Evolutionary conservation across 2,329 filamentous ascomycete species (phyloP).

Genomic region (Colletotrichum falcatum): DNA sequence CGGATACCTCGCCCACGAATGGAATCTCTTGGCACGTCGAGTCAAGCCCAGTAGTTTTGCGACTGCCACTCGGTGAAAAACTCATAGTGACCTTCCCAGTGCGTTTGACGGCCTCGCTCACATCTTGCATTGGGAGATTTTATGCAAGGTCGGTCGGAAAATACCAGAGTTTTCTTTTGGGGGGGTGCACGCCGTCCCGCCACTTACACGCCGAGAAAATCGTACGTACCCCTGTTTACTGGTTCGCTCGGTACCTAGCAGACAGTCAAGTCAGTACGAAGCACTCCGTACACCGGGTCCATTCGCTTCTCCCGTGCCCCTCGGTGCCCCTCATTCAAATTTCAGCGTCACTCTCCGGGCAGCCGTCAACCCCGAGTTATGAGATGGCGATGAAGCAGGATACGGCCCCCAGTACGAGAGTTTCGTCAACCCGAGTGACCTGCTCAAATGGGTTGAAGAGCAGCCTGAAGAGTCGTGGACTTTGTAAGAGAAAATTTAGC

Average conservation of each 20-base stretch:
- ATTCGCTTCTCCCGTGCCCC: slow-evolving; percentile 17
- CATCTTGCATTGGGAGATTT: slow-evolving; percentile 16
- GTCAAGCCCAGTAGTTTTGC: slow-evolving; percentile 3
- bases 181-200: slow-evolving; percentile 16
- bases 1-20: too few species aligned
- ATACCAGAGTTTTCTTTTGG: neutral
- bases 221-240: slow-evolving; percentile 1
- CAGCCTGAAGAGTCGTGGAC: slow-evolving; percentile 50
- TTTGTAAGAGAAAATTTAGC: slow-evolving; percentile 49
- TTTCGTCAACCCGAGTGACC: slow-evolving; percentile 52
- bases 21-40: slow-evolving; percentile 8
- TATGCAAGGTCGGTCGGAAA: slow-evolving; percentile 17
- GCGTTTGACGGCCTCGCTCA: neutral
- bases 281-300: neutral
- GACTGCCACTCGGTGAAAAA: slow-evolving; percentile 24
- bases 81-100: slow-evolving; percentile 19
- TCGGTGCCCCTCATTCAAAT: slow-evolving; percentile 36
- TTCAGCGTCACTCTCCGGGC: slow-evolving; percentile 25
- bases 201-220: slow-evolving; percentile 23
- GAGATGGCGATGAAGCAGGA: slow-evolving; percentile 39
- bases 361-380: slow-evolving; percentile 27
- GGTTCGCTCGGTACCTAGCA: slow-evolving; percentile 8
- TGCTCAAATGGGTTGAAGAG: slow-evolving; percentile 58
- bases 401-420: slow-evolving; percentile 39
- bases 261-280: neutral